Conservation (phyloP, 148 eudicot species). For the Chenopodium album region DNA sequence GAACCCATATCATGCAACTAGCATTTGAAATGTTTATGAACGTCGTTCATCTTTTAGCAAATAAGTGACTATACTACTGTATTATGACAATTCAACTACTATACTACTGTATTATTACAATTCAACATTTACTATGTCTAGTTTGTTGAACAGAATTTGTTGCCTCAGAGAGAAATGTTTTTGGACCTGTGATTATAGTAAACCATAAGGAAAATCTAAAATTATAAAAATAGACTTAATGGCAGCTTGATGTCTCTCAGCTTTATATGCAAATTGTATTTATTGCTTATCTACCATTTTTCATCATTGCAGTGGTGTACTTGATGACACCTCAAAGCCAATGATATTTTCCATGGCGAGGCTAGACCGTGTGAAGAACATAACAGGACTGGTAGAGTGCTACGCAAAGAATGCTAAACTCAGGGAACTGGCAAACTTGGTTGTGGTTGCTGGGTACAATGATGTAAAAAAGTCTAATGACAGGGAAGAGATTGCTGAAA, state of each 20-base stretch:
- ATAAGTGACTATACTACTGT: neutral
- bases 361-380: conserved; percentile 93
- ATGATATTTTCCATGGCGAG: conserved; percentile 95
- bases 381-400: conserved; percentile 90
- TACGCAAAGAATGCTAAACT: conserved; percentile 70
- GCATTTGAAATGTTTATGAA: too few relatives aligned
- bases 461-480: conserved; percentile 87
- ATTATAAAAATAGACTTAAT: neutral
- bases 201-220: neutral
- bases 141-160: neutral
- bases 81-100: neutral
- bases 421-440: conserved; percentile 70
- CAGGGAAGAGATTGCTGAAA: conserved; percentile 84
- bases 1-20: neutral
- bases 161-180: neutral
- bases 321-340: conserved; percentile 83
- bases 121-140: neutral
- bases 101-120: too few relatives aligned
- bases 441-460: conserved; percentile 81
- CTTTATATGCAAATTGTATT: neutral
- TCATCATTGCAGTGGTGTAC: conserved; percentile 57
- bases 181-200: neutral
- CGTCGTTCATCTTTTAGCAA: too few relatives aligned
- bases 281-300: conserved; percentile 14
- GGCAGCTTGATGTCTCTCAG: neutral